phyloP scores from a whole-genome alignment of 768 basidiomycete species.

The Hericium rajendrae region DNA sequence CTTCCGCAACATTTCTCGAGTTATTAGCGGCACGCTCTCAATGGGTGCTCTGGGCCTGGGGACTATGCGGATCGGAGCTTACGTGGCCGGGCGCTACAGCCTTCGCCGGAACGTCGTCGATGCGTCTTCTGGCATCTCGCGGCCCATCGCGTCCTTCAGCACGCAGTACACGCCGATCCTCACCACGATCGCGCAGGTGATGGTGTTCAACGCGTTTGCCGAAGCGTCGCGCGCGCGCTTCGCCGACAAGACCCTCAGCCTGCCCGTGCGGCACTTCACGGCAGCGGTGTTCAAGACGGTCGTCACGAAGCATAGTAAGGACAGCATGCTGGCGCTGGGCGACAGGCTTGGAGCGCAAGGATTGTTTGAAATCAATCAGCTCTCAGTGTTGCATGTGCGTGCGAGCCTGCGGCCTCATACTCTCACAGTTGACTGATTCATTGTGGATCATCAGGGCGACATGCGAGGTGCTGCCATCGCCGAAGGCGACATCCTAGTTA shows the following conservation, averaged over 20 bases:
- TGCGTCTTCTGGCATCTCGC: not conserved
- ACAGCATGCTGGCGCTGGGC: conserved; percentile 40
- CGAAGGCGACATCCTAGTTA: conserved; percentile 43
- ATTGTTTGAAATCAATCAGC: conserved; percentile 53
- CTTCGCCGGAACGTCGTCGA: conserved; percentile 36
- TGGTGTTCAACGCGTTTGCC: conserved; percentile 35
- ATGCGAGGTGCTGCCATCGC: conserved; percentile 28
- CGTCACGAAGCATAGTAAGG: conserved; percentile 43
- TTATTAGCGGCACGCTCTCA: conserved; percentile 14
- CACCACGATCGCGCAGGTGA: conserved; percentile 39
- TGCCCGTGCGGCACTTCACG: conserved; percentile 43
- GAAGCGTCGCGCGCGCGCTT: conserved; percentile 32
- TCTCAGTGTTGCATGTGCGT: conserved; percentile 43
- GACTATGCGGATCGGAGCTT: conserved; percentile 39
- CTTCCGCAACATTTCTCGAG: conserved; percentile 13
- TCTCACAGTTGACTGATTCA: no score
- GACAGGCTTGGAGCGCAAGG: conserved; percentile 63
- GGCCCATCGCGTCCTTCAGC: conserved; percentile 38
- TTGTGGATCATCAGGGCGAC: conserved; percentile 7
- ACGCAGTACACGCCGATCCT: conserved; percentile 57
- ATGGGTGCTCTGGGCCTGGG: conserved; percentile 23
- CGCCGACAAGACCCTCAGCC: conserved; percentile 30
- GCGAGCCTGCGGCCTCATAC: conserved; percentile 18
- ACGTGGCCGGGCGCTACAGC: conserved; percentile 47
- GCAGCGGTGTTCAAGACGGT: conserved; percentile 49